Evolutionary conservation across 2,329 filamentous ascomycete species (phyloP), one percentile per base, ranked within the genome.

Genomic region (Calonectria hongkongensis): DNA sequence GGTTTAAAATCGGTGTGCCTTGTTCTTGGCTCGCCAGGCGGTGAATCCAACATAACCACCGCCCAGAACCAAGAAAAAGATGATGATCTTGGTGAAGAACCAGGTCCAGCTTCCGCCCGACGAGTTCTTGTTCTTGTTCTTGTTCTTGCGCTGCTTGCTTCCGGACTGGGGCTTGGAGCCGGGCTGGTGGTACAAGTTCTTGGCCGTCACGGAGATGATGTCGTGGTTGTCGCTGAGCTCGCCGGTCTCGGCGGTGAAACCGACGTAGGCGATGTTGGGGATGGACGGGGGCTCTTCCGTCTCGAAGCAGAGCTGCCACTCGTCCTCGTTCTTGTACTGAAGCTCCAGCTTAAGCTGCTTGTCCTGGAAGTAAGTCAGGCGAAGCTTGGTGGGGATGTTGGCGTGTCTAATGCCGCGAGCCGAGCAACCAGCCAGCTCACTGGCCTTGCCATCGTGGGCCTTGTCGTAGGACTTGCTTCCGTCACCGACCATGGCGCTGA

Each of bases 401-500:
- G 94, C 89, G 81, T 95, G 94, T 80, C 97, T 94, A 78, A 99
- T 92, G 75, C 96, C 96, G 73, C 97, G 92, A 71, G 96, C 96
- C 85, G 96, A 98, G 88, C 97, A 99, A 72, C 97, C 97, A 66
- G 95, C 96, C 74, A 98, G 88, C 86, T 99, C 97, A 80, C 94
- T 95, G 70, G 92, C 90, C 89, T 98, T 98, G 83, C 97, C 97
- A 81, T 99, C 97, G 81, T 96, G 96, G 79, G 93, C 92, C 87
- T 98, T 95, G 88, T 98, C 95, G 86, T 99, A 99, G 16, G 88
- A 83, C 8, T 94, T 98, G 82, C 95, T 88, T 74, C 97, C 96
- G 83, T 99, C 97, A 73, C 97, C 97, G 78, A 95, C 89, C 97
- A 98, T 98, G 75, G 96, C 96, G 96, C 98, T 98, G 81, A 99